phyloP scores from a whole-genome alignment of 495 filamentous ascomycete species.

The Lophiostoma macrostomum region DNA sequence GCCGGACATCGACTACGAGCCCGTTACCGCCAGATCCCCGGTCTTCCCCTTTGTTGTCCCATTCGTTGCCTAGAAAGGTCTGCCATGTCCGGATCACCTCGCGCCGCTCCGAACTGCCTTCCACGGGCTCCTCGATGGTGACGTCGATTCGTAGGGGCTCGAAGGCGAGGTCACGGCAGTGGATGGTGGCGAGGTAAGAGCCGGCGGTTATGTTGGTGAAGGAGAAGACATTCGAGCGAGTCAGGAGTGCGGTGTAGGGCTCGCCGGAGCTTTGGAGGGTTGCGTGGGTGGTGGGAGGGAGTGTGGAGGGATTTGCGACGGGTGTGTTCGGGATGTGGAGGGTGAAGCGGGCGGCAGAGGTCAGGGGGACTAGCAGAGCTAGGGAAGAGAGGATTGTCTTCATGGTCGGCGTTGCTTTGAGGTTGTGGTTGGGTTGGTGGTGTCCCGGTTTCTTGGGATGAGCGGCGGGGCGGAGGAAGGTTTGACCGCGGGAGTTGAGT shows the following conservation, averaged over 20 bases:
- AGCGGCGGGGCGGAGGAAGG: no score
- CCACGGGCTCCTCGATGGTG: constrained; percentile 15
- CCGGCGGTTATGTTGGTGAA: constrained; percentile 66
- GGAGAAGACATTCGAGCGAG: constrained; percentile 62
- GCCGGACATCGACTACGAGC: constrained; percentile 56
- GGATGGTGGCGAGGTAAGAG: constrained; percentile 78
- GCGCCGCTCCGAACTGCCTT: constrained; percentile 43
- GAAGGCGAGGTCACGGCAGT: constrained; percentile 69
- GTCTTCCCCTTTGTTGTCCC: constrained; percentile 72
- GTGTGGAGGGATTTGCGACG: constrained; percentile 52
- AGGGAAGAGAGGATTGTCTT: no score
- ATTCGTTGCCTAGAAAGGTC: constrained; percentile 83
- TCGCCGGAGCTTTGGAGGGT: constrained; percentile 56
- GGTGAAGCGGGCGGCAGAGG: constrained; percentile 41
- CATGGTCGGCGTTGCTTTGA: no score
- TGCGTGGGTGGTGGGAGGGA: constrained; percentile 69
- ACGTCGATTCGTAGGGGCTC: constrained; percentile 75
- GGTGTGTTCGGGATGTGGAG: constrained; percentile 38
- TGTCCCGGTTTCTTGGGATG: no score
- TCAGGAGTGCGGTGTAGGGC: constrained; percentile 56
- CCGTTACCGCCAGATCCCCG: constrained; percentile 34
- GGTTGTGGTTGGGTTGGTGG: no score
- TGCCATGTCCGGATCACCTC: constrained; percentile 65
- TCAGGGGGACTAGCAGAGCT: constrained; percentile 32
- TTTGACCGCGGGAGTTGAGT: no score